Evolutionary conservation across 306 rosid species (phyloP).

Genomic region (Trifolium repens): DNA sequence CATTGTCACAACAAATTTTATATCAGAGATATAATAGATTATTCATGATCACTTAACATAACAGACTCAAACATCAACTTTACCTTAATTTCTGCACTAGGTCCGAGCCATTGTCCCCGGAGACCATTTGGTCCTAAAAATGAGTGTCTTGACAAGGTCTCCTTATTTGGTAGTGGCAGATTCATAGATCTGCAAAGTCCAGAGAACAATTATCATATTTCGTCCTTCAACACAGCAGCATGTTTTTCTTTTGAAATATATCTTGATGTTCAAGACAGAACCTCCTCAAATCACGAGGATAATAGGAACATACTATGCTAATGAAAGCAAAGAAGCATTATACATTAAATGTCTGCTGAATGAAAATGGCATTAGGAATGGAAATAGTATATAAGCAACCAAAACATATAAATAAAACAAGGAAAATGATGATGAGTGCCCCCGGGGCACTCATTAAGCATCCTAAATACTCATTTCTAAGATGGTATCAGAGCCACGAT

Average conservation of each 20-base stretch:
- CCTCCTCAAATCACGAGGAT: slow-evolving; percentile 30
- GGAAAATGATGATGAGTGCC: too few species aligned
- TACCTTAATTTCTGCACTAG: slow-evolving; percentile 78
- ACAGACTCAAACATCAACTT: slow-evolving; percentile 17
- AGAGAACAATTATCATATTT: slow-evolving; percentile 36
- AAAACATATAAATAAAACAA: slow-evolving; percentile 26
- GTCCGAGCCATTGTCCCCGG: slow-evolving; percentile 89
- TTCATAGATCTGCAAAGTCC: slow-evolving; percentile 68
- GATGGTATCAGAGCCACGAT: too few species aligned
- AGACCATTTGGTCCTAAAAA: slow-evolving; percentile 95
- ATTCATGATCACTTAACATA: slow-evolving; percentile 29
- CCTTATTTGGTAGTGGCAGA: slow-evolving; percentile 76
- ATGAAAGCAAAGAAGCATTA: slow-evolving; percentile 2
- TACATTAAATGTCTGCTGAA: slow-evolving; percentile 33
- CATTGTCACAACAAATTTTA: slow-evolving; percentile 20
- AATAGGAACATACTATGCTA: slow-evolving; percentile 27
- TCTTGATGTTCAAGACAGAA: slow-evolving; percentile 30
- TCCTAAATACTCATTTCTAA: too few species aligned
- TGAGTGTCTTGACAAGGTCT: slow-evolving; percentile 95
- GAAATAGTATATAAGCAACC: slow-evolving; percentile 29
- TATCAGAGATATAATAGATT: slow-evolving; percentile 29
- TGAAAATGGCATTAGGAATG: slow-evolving; percentile 22
- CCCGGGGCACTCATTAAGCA: too few species aligned
- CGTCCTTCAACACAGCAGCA: slow-evolving; percentile 11
- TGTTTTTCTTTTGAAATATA: slow-evolving; percentile 23